A percentile compares a stretch with the other conserved stretches of the same genome.
phyloP scores from a whole-genome alignment of 495 filamentous ascomycete species.

The Thozetella sp. region DNA sequence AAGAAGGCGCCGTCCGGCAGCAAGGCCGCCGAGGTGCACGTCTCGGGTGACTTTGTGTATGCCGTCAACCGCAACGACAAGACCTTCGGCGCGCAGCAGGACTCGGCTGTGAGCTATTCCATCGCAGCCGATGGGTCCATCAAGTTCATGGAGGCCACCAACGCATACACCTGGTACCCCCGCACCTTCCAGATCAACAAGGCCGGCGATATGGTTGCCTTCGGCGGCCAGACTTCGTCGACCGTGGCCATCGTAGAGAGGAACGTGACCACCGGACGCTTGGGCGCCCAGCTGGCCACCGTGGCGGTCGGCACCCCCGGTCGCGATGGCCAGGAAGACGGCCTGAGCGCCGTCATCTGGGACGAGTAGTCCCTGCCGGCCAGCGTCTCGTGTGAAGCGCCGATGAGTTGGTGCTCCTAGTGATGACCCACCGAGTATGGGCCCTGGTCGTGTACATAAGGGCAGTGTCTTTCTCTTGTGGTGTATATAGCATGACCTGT shows the following conservation, averaged over 20 bases:
- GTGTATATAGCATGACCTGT: no score
- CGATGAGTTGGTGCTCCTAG: no score
- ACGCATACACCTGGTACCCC: conserved; percentile 35
- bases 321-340: conserved; percentile 33
- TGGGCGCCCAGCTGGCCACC: conserved; percentile 46
- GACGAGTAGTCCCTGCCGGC: conserved; percentile 22
- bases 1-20: conserved; percentile 22
- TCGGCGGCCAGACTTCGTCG: conserved; percentile 60
- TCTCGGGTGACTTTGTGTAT: conserved; percentile 34
- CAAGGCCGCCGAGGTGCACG: conserved; percentile 38
- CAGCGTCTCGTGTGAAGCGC: neutral
- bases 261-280: conserved; percentile 49
- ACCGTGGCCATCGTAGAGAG: conserved; percentile 59
- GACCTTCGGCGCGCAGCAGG: conserved; percentile 29
- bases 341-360: conserved; percentile 39
- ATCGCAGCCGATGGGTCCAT: conserved; percentile 27
- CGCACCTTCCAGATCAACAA: conserved; percentile 63
- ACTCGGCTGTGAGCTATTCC: conserved; percentile 30
- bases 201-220: conserved; percentile 56
- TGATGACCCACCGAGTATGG: no score
- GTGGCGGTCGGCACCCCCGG: conserved; percentile 29
- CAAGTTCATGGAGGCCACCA: conserved; percentile 28
- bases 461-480: no score
- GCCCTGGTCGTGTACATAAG: no score
- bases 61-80: conserved; percentile 37